phyloP scores from a whole-genome alignment of 2,329 filamentous ascomycete species.

The Diaporthe ilicicola region DNA sequence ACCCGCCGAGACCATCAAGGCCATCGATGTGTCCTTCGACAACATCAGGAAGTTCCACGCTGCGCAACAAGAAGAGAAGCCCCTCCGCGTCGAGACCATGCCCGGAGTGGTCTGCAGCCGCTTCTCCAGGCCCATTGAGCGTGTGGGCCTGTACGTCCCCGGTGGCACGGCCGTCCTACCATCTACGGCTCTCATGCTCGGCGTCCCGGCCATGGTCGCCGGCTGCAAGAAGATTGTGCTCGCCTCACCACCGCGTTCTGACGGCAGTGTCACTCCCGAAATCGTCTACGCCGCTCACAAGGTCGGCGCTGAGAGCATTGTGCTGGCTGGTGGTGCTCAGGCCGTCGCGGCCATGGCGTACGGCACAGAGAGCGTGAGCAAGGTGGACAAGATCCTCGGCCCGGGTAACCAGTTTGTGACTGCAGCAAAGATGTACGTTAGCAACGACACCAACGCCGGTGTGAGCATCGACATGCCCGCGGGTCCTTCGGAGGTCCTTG shows the following conservation, averaged over 20 bases:
- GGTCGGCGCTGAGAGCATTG: constrained; percentile 93
- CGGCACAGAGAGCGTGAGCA: constrained; percentile 90
- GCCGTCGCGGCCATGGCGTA: constrained; percentile 97
- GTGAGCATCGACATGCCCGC: constrained; percentile 99
- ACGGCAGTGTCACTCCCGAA: constrained; percentile 92
- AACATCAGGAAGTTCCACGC: constrained; percentile 96
- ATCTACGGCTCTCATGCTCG: constrained; percentile 96
- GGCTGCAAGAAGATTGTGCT: constrained; percentile 95
- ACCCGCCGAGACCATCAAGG: constrained; percentile 81
- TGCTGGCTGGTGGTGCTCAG: constrained; percentile 93
- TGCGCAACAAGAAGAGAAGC: constrained; percentile 85
- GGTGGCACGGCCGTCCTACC: constrained; percentile 97
- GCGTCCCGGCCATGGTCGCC: constrained; percentile 96
- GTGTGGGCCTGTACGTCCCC: constrained; percentile 95
- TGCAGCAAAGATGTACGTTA: constrained; percentile 97
- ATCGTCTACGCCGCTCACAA: constrained; percentile 98
- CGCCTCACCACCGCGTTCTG: constrained; percentile 87
- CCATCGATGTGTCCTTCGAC: constrained; percentile 93
- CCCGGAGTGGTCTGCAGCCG: constrained; percentile 94
- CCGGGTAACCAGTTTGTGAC: constrained; percentile 99
- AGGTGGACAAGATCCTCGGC: constrained; percentile 98
- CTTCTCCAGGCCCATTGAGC: constrained; percentile 90
- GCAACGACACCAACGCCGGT: constrained; percentile 94
- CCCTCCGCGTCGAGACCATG: constrained; percentile 94
- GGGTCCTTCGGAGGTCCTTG: constrained; percentile 95